A percentile compares a stretch with the other conserved stretches of the same genome.
Evolutionary conservation across 345 rosid genomes (phyloP).

Genomic region (Carallia pectinifolia): DNA sequence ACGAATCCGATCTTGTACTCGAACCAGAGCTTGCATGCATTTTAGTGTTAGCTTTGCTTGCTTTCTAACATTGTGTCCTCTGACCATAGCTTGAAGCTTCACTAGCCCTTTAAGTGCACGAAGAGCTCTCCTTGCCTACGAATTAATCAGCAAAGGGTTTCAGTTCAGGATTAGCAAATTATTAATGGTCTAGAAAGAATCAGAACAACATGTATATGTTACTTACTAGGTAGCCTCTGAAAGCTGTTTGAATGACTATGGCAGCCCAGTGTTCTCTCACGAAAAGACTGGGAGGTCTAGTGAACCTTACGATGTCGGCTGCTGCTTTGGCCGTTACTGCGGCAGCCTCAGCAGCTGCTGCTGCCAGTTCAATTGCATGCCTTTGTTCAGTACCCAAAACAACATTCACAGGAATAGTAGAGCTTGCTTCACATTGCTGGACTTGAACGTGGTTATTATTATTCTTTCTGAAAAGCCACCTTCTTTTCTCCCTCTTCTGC

Average conservation of each 20-base stretch:
- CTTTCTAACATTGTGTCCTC: slow-evolving; percentile 29
- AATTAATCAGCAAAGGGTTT: background rate
- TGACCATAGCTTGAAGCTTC: slow-evolving; percentile 34
- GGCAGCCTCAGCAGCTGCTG: slow-evolving; percentile 20
- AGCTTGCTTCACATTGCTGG: slow-evolving; percentile 24
- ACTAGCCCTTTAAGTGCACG: slow-evolving; percentile 32
- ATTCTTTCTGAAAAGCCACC: slow-evolving; percentile 24
- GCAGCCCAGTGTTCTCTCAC: slow-evolving; percentile 18
- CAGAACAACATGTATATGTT: background rate
- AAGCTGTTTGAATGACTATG: slow-evolving; percentile 26
- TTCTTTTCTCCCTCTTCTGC: slow-evolving; percentile 30
- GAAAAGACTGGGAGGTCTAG: slow-evolving; percentile 13
- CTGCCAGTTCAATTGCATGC: slow-evolving; percentile 15
- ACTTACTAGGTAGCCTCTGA: slow-evolving; percentile 33
- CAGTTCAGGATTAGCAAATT: too few relatives aligned
- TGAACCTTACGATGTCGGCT: slow-evolving; percentile 14
- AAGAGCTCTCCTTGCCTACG: slow-evolving; percentile 30
- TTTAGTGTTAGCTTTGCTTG: slow-evolving; percentile 26
- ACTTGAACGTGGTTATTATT: slow-evolving; percentile 1
- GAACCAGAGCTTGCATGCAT: slow-evolving; percentile 29
- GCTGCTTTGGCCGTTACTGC: slow-evolving; percentile 17
- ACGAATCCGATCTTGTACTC: slow-evolving; percentile 27
- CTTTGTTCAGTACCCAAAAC: slow-evolving; percentile 10
- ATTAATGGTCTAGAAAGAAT: background rate
- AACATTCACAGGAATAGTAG: slow-evolving; percentile 15